phyloP scores from a whole-genome alignment of 495 filamentous ascomycete species.

The Aspergillus asperescens region DNA sequence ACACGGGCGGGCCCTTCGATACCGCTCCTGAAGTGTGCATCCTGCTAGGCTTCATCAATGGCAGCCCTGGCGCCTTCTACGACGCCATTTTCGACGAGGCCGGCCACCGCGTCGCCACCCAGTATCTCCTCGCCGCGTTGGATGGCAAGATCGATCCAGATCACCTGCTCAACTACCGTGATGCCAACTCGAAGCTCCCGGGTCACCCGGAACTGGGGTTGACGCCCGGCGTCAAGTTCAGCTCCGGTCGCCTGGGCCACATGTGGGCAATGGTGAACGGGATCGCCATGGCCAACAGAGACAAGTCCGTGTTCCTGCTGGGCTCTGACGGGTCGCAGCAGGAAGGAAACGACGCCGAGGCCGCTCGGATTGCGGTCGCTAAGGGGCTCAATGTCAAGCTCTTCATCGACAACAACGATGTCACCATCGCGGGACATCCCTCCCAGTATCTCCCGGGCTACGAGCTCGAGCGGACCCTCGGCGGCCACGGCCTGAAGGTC shows the following conservation, averaged over 20 bases:
- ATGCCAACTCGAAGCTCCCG: conserved; percentile 37
- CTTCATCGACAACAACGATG: conserved; percentile 41
- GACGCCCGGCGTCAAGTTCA: conserved; percentile 37
- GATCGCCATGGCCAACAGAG: conserved; percentile 34
- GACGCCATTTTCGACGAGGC: conserved; percentile 38
- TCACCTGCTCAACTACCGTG: conserved; percentile 38
- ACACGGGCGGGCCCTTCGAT: conserved; percentile 41
- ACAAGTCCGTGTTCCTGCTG: conserved; percentile 32
- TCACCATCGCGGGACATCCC: conserved; percentile 38
- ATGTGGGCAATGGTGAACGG: conserved; percentile 42
- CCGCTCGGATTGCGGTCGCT: conserved; percentile 36
- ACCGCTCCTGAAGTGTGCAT: conserved; percentile 40
- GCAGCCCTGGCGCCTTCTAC: conserved; percentile 25
- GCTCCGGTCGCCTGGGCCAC: conserved; percentile 37
- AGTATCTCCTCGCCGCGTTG: conserved; percentile 33
- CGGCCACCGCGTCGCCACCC: conserved; percentile 37
- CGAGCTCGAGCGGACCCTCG: conserved; percentile 26
- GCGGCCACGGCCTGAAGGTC: conserved; percentile 34
- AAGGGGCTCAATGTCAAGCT: conserved; percentile 36
- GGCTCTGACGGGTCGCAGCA: conserved; percentile 40
- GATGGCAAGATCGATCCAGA: conserved; percentile 36
- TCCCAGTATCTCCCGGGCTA: conserved; percentile 36
- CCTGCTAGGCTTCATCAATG: conserved; percentile 34
- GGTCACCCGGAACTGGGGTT: conserved; percentile 39
- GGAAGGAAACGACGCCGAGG: conserved; percentile 41